Percentiles rank a stretch among this genome's conserved stretches.
phyloP scores from a whole-genome alignment of 1,284 basidiomycete genomes.

The Marasmius tenuissimus region DNA sequence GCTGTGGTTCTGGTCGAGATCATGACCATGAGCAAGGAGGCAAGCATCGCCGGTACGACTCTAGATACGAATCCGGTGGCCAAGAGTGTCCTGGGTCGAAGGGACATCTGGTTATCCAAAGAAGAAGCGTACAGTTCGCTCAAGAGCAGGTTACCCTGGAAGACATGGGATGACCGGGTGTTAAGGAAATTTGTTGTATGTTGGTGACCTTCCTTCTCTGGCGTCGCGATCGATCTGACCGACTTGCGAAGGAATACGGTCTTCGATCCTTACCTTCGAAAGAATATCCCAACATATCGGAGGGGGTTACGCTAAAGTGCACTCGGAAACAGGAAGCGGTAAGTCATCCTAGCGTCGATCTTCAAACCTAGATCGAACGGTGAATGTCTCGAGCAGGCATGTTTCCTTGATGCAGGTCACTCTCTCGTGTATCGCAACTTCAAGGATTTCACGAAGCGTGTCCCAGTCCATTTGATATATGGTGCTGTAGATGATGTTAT shows the following conservation, averaged over 20 bases:
- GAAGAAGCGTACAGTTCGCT: slow-evolving; percentile 44
- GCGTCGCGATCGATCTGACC: neutral
- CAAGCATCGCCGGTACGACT: slow-evolving; percentile 3
- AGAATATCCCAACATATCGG: slow-evolving; percentile 41
- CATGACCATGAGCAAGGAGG: slow-evolving; percentile 35
- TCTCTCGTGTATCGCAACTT: slow-evolving; percentile 38
- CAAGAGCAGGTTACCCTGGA: slow-evolving; percentile 37
- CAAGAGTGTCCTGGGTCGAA: slow-evolving; percentile 34
- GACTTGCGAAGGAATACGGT: slow-evolving; percentile 38
- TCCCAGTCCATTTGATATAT: slow-evolving; percentile 50
- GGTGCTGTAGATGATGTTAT: slow-evolving; percentile 46
- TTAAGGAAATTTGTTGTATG: slow-evolving; percentile 42
- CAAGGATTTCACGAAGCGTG: slow-evolving; percentile 29
- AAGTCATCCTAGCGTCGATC: neutral
- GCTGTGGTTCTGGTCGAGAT: slow-evolving; percentile 41
- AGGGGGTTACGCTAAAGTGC: slow-evolving; percentile 54
- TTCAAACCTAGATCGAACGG: neutral
- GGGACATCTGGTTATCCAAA: slow-evolving; percentile 52
- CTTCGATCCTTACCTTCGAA: slow-evolving; percentile 43
- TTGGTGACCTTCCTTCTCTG: slow-evolving; percentile 4
- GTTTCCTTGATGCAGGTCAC: slow-evolving; percentile 41
- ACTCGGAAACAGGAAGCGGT: slow-evolving; percentile 45
- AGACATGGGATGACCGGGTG: slow-evolving; percentile 51
- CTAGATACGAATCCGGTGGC: slow-evolving; percentile 22
- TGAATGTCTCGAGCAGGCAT: slow-evolving; percentile 32